Evolutionary conservation across 75 land plant species (phyloP), one percentile per base, ranked within the genome.

Genomic region (Ceratopteris richardii): DNA sequence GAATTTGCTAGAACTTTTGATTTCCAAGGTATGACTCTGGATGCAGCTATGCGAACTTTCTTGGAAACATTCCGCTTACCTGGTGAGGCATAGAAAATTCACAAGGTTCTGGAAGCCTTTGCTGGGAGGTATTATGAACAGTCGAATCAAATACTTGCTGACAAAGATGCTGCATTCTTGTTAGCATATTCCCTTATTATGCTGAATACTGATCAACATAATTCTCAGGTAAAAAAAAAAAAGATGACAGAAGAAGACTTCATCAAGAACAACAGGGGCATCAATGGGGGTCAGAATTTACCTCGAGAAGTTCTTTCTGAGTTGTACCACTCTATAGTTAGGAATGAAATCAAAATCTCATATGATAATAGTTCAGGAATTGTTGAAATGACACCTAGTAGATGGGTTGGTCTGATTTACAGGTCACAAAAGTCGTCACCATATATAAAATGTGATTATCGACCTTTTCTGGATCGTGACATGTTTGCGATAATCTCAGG

Each of bases 401-500:
- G 90, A 22, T 93, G 98, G 98, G 74, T 86, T 66, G 87, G 85
- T 71, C 64, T 93, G 29, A 86, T 93, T 80, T 76, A 85, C 40
- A 83, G 79, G 56, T 85, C 87, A 6, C 67, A 64, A 63, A 77
- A 70, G 47, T 76, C 80, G 17, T 53, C 84, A 44, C 90, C 86
- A 40, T 93, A 71, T 54, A 82, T 89, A 41, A 62, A 70, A 1
- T 76, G 81, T 62, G 87, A 86, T 61, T 80, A 68, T 25, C 70
- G 79, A 42, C 77, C 87, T 0, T 71, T 67, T 47, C 85, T 90
- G 57, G 96, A 86, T 53, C 87, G 70, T 66, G 98, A 93, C 64
- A 93, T 93, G 98, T 93, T 93, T 72, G 96, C 96, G 7, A 90
- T 83, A 63, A 89, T 93, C 74, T 90, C 98, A 21, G 98, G 98